Evolutionary conservation across 2,329 filamentous ascomycete species (phyloP), one percentile per base, ranked within the genome.

Genomic region (Ceratocystis lukuohia): DNA sequence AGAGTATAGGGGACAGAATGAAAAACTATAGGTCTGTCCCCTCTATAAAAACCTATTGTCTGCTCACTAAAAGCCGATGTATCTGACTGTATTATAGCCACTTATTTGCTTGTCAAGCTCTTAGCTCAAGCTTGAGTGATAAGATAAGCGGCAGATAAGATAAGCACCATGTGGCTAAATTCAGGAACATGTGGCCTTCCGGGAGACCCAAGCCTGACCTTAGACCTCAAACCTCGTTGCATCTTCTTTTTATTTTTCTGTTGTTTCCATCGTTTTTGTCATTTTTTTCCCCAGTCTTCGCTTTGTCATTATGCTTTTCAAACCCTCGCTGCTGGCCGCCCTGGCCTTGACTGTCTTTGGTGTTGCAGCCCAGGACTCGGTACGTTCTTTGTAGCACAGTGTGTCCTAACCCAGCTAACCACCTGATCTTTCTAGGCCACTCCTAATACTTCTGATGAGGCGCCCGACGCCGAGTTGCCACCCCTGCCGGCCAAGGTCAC

Each of bases 281-380:
- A 1, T 12, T 12, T 41, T 41, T 57, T 65, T 62, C 17, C 69
- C 30, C 57, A 65, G 67, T 66, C 66, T 62, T 69, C 33, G 8
- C 45, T 22, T 37, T 25, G 68, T 69, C 75, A 79, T 74, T 74
- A 94, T 94, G 89, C 84, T 87, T 78, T 84, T 89, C 77, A 87
- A 85, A 78, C 81, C 88, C 73, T 84, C 88, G 71, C 80, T 87
- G 68, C 78, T 93, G 72, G 86, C 87, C 71, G 77, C 92, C 69
- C 79, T 91, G 76, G 87, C 88, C 69, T 78, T 89, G 72, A 83
- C 85, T 75, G 82, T 86, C 71, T 78, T 88, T 70, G 81, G 84
- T 74, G 85, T 82, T 72, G 80, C 84, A 71, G 85, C 85, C 61
- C 61, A 65, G 63, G 66, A 62, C 22, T 61, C 66, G 37, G 56